A percentile compares a stretch with the other conserved stretches of the same genome.
phyloP scores from a whole-genome alignment of 2,329 filamentous ascomycete genomes.

The Stachybotrys chlorohalonatus region DNA sequence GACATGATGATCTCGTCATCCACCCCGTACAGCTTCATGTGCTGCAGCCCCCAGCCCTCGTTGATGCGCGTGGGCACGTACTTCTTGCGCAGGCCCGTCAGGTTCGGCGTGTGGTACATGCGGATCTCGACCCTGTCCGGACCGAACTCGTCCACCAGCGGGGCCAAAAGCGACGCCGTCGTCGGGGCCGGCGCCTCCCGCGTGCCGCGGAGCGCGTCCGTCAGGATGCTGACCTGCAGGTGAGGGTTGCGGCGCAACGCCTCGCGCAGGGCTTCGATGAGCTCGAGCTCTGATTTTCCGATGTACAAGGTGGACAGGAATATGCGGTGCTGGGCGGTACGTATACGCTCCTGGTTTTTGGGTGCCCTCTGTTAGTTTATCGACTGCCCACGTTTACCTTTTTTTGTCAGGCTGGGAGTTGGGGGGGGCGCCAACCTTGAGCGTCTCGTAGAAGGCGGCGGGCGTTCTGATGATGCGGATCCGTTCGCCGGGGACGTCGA shows the following conservation, averaged over 20 bases:
- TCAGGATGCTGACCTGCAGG: conserved; percentile 79
- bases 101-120: conserved; percentile 96
- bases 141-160: conserved; percentile 79
- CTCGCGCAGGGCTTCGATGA: conserved; percentile 69
- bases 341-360: conserved; percentile 61
- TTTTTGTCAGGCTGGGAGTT: background rate
- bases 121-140: conserved; percentile 78
- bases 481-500: conserved; percentile 73
- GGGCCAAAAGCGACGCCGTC: conserved; percentile 78
- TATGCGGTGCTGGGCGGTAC: conserved; percentile 65
- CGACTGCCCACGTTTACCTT: conserved; percentile 5
- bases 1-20: conserved; percentile 95
- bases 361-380: conserved; percentile 1
- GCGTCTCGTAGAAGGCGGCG: conserved; percentile 78
- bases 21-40: conserved; percentile 97
- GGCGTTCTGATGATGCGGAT: conserved; percentile 74
- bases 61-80: conserved; percentile 85
- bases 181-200: conserved; percentile 80
- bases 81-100: conserved; percentile 78
- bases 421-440: conserved; percentile 59
- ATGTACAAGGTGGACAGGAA: conserved; percentile 97
- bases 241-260: conserved; percentile 66
- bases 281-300: conserved; percentile 82
- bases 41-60: conserved; percentile 95
- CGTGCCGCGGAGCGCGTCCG: conserved; percentile 84